These are phyloP conservation scores for Eucalyptus guilfoylei DNA, from an alignment of 345 rosid genomes.

Conservation along the genomic window DNA sequence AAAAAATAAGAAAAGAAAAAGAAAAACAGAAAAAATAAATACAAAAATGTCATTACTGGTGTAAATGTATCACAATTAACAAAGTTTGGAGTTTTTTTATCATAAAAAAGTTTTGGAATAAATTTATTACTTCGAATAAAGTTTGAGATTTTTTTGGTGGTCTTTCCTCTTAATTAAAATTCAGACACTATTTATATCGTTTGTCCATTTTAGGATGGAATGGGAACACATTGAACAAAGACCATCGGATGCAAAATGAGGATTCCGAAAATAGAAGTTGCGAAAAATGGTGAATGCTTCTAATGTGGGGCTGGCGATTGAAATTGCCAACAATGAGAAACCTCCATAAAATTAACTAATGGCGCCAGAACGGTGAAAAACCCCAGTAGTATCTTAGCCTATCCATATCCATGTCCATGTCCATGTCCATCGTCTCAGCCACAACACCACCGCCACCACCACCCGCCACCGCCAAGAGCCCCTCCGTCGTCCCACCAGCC, in stretches of 20 bases:
- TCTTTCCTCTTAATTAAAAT: no score
- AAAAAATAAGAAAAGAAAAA: no score
- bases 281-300: not conserved
- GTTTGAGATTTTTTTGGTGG: no score
- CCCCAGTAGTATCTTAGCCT: not conserved
- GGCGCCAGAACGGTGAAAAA: not conserved
- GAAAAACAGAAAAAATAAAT: no score
- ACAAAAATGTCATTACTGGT: no score
- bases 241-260: not conserved
- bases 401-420: conserved; percentile 43
- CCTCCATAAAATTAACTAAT: not conserved
- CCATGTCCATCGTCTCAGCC: conserved; percentile 13
- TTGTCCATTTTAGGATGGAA: not conserved
- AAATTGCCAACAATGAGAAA: not conserved
- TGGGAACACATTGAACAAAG: not conserved
- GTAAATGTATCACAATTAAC: no score
- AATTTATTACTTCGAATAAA: no score
- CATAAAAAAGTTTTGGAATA: no score
- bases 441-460: not conserved
- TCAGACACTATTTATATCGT: no score
- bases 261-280: not conserved
- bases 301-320: not conserved
- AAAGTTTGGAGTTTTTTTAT: no score
- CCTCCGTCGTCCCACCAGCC: not conserved
- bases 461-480: not conserved